A percentile compares a stretch with the other conserved stretches of the same genome.
Conservation (phyloP, 305 asterid genomes). For the Fraxinus greggii region DNA sequence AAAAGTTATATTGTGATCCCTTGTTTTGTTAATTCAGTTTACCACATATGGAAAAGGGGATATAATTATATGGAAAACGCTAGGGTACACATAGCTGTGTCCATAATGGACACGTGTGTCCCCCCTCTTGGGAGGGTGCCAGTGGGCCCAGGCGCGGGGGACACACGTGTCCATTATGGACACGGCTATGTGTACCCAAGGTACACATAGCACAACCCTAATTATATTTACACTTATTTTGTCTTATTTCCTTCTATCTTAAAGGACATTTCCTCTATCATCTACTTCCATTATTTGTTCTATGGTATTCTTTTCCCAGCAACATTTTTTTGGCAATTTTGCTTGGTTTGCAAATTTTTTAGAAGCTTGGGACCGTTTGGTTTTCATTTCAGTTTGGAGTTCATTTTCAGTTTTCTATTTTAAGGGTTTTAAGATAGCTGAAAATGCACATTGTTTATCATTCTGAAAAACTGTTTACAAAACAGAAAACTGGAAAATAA, state of each 20-base stretch:
- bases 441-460: neutral
- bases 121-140: too few species aligned
- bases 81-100: too few species aligned
- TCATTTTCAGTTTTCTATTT: neutral
- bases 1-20: neutral
- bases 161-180: too few species aligned
- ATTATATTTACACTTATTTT: neutral
- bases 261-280: neutral
- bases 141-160: too few species aligned
- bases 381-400: neutral
- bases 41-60: neutral
- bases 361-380: neutral
- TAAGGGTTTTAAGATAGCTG: neutral
- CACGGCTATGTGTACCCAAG: too few species aligned
- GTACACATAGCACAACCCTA: too few species aligned
- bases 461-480: neutral
- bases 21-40: neutral
- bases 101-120: too few species aligned
- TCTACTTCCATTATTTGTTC: neutral
- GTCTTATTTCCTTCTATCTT: neutral
- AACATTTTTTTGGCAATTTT: neutral
- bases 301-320: neutral
- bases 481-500: neutral
- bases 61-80: neutral
- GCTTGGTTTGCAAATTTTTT: neutral